These are phyloP conservation scores for Dipteronia dyeriana DNA, from an alignment of 345 rosid species.

Conservation along the genomic window DNA sequence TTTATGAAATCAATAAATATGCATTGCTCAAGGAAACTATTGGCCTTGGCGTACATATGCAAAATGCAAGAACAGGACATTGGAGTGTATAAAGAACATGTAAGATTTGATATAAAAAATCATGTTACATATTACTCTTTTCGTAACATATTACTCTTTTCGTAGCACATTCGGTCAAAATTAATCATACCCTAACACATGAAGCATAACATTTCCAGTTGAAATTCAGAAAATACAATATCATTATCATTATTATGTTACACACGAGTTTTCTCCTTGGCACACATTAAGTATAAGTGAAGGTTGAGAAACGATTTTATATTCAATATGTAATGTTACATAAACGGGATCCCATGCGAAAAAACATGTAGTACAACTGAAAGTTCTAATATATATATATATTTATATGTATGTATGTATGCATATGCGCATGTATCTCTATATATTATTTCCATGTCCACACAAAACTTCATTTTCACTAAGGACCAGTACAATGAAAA, in stretches of 20 bases:
- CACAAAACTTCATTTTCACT: too few species aligned
- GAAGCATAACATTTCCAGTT: too few species aligned
- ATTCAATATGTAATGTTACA: too few species aligned
- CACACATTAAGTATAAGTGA: too few species aligned
- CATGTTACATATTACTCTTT: too few species aligned
- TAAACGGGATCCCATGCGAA: too few species aligned
- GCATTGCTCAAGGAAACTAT: background rate
- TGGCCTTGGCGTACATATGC: background rate
- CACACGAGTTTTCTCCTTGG: background rate
- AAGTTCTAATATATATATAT: too few species aligned
- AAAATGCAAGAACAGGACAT: background rate
- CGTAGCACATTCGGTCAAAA: background rate
- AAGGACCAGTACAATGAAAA: background rate
- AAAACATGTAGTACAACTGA: too few species aligned
- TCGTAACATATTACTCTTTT: background rate
- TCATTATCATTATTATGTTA: background rate
- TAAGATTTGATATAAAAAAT: background rate
- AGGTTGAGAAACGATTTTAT: too few species aligned
- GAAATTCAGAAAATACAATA: too few species aligned
- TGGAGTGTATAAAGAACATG: background rate
- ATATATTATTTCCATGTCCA: background rate
- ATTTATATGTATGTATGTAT: too few species aligned
- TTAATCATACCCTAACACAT: background rate
- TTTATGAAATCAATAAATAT: background rate
- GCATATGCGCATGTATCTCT: background rate